Evolutionary conservation across 345 rosid species (phyloP), one percentile per base, ranked within the genome.

Genomic region (Lepidium africanum): DNA sequence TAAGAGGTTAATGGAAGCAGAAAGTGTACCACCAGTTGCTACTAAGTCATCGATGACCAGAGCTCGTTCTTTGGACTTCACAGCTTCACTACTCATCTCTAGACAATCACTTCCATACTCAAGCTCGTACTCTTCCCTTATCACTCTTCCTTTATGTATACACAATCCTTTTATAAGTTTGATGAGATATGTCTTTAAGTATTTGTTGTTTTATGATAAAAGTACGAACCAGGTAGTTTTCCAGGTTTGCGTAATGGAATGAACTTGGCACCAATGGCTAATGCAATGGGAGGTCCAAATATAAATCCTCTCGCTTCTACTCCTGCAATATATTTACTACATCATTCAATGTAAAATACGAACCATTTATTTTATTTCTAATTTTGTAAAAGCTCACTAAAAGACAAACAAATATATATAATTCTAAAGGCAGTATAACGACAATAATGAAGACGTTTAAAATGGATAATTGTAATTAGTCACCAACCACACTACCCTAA

Each of bases 221-320:
- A 59, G 21, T 16, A 35, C 30, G n/a, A 60, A 92, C 98, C 97
- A 37, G 97, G 97, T 51, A 93, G 72, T 69, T 90, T 90, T 53
- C 79, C 79, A 27, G 96, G 97, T 80, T 93, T 93, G 49, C 98
- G 76, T 47, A 93, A 60, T 45, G 97, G 97, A 36, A 90, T 80
- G 71, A 93, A 93, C 83, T 90, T 93, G 17, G 98, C 98, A 45
- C 94, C 96, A 51, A 93, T 86, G 35, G 97, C 98, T 43, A 93
- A 76, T 61, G 98, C 98, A 50, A 93, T 80, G 10, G 98, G 50
- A 36, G 97, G 86, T 27, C 97, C 98, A 73, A 93, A 93, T 82
- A 93, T 83, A 85, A 93, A 93, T 10, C 97, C 97, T 75, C 96
- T 85, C 9, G 98, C 97, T 81, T 90, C 97, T 46, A 87, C 86